Evolutionary conservation across 2,329 filamentous ascomycete species (phyloP), one percentile per base, ranked within the genome.

Genomic region (Pseudogymnoascus sp.): DNA sequence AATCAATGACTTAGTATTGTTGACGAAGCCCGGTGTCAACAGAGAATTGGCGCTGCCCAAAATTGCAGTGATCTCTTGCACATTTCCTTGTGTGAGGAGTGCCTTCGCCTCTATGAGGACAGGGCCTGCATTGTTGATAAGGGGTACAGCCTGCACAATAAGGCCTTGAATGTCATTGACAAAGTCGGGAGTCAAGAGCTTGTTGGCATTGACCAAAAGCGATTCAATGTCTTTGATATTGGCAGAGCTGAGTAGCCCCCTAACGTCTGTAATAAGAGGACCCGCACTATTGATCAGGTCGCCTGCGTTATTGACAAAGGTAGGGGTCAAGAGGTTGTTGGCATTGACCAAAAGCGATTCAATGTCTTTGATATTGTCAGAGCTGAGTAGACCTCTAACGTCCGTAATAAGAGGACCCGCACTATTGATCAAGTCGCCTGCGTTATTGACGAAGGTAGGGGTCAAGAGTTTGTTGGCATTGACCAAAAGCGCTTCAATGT

Each of bases 81-180:
- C 37, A 39, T 39, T 39, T 21, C 37, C 37, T 12, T 39, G 37
- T 13, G 37, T 39, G 9, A 39, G 37, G 37, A 39, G 37, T 1
- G 18, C 18, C 18, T 39, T 39, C 10, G 37, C 37, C 18, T 21
- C 18, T 39, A 21, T 21, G 10, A 39, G 37, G 21, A 39, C 37
- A 21, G 37, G 37, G 10, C 37, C 8, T 19, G 37, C 37, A 12
- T 39, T 66, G 0, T 70, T 72, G 1, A 73, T 67, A 1, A 73
- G 60, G 0, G 71, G 71, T 5, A 64, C 60, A 0, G 73, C 52
- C 1, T 71, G 63, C 0, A 67, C 61, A 0, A 73, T 30, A 0
- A 73, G 60, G 1, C 21, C 58, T 18, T 45, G 61, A 23, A 48
- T 30, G 18, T 58, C 35, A 38, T 58, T 59, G 39, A 60, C 37